phyloP scores from a whole-genome alignment of 441 rosid genomes.

The Sinapis alba region DNA sequence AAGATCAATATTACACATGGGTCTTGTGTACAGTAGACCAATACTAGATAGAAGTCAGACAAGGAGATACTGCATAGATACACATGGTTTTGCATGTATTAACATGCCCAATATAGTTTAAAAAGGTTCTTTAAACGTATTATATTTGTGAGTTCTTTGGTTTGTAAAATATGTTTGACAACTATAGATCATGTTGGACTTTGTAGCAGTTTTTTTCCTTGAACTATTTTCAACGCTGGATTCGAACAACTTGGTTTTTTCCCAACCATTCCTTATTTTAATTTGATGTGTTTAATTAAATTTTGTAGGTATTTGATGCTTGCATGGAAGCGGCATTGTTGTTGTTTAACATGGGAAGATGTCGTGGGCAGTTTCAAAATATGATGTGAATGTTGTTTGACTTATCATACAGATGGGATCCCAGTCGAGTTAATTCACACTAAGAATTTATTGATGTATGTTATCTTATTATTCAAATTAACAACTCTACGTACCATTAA shows the following conservation, averaged over 20 bases:
- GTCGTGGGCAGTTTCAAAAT: neutral
- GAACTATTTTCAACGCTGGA: neutral
- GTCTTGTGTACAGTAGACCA: too few relatives aligned
- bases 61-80: too few relatives aligned
- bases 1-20: too few relatives aligned
- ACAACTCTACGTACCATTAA: neutral
- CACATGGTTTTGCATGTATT: too few relatives aligned
- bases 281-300: neutral
- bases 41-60: too few relatives aligned
- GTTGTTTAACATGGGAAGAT: conserved; percentile 7
- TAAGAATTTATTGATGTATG: neutral
- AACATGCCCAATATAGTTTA: too few relatives aligned
- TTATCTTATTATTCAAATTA: neutral
- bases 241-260: neutral
- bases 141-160: too few relatives aligned
- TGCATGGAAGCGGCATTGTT: neutral
- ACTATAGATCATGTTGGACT: neutral
- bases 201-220: neutral
- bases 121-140: too few relatives aligned
- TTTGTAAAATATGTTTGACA: neutral
- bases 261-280: neutral
- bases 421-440: neutral
- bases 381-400: conserved; percentile 6
- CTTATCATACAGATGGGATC: neutral
- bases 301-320: neutral